Evolutionary conservation across 2,329 filamentous ascomycete species (phyloP).

Genomic region (Catunica adiposa): DNA sequence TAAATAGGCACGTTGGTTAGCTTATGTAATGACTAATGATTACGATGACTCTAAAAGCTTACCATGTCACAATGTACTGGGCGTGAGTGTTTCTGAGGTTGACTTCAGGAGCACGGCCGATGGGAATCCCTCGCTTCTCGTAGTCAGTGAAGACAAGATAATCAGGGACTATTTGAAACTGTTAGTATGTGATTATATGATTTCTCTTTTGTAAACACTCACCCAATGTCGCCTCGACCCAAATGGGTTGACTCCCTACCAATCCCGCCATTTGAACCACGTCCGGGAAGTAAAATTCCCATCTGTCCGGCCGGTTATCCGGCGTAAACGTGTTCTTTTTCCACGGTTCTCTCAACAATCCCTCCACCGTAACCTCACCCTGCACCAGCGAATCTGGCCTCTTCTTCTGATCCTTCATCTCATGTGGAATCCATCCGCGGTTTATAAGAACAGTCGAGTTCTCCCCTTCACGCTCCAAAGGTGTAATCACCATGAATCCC

Average conservation of each 20-base stretch:
- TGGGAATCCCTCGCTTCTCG: slow-evolving; percentile 67
- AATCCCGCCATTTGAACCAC: slow-evolving; percentile 77
- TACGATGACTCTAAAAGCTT: slow-evolving; percentile 22
- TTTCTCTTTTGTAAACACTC: slow-evolving; percentile 18
- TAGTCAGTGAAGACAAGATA: slow-evolving; percentile 60
- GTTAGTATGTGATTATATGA: neutral
- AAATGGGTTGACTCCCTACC: slow-evolving; percentile 71
- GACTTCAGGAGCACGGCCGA: slow-evolving; percentile 75
- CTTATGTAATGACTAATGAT: slow-evolving; percentile 6
- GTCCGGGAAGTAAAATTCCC: slow-evolving; percentile 90
- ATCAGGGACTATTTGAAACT: slow-evolving; percentile 47
- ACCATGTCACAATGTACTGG: slow-evolving; percentile 99
- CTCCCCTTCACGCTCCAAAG: slow-evolving; percentile 53
- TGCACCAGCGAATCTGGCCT: slow-evolving; percentile 48
- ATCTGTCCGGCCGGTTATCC: slow-evolving; percentile 64
- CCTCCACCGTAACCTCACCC: slow-evolving; percentile 64
- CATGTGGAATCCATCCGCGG: slow-evolving; percentile 80
- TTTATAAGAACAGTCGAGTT: slow-evolving; percentile 65
- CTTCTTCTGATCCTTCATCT: slow-evolving; percentile 47
- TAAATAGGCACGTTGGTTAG: neutral
- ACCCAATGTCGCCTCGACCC: slow-evolving; percentile 95
- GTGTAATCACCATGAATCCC: slow-evolving; percentile 83
- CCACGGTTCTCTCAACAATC: slow-evolving; percentile 73
- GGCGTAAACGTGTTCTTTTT: slow-evolving; percentile 98
- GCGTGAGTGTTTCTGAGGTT: slow-evolving; percentile 92